Base-by-base conservation (phyloP, 441 rosid genomes). In the Populus hybrid region DNA sequence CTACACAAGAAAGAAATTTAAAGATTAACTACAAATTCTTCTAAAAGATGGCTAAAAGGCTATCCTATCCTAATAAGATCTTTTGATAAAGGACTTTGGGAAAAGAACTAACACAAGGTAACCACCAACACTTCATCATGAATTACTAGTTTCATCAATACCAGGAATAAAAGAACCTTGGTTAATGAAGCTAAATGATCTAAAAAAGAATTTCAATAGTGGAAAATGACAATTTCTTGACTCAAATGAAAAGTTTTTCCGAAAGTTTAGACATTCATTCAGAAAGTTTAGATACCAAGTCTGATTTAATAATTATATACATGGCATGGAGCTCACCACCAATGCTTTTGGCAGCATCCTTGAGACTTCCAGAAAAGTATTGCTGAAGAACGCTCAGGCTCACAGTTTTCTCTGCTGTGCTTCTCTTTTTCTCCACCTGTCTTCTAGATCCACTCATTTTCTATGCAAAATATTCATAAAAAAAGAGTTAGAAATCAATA, bases 321-420 rank as follows among this genome's bases (percentile, higher is more conserved):
- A 61, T 57, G 36, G 79, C 64, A 76, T 53, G 28, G 70, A 77
- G 30, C 92, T 89, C 82, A 95, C 99, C 98, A 23, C 99, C 95
- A 78, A 93, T 92, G 84, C 93, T 89, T 87, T 93, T 95, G 64
- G 98, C 97, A 79, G 99, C 99, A 87, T 92, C 97, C 84, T 95
- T 95, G 70, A 95, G 88, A 86, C 98, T 95, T 80, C 98, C 98
- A 24, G 97, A 87, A 83, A 94, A 95, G 80, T 95, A 88, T 79
- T 91, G 97, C 86, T 90, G 97, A 70, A 95, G 99, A 81, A 92
- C 91, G 70, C 88, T 79, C 82, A 95, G 80, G 88, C 93, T 95
- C 87, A 94, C 98, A 80, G 85, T 89, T 87, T 93, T 95, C 88
- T 92, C 98, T 24, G 93, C 85, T 64, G 91, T 88, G 82, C 83